Evolutionary conservation across 306 rosid species (phyloP).

Genomic region (Chamaecrista fasciculata): DNA sequence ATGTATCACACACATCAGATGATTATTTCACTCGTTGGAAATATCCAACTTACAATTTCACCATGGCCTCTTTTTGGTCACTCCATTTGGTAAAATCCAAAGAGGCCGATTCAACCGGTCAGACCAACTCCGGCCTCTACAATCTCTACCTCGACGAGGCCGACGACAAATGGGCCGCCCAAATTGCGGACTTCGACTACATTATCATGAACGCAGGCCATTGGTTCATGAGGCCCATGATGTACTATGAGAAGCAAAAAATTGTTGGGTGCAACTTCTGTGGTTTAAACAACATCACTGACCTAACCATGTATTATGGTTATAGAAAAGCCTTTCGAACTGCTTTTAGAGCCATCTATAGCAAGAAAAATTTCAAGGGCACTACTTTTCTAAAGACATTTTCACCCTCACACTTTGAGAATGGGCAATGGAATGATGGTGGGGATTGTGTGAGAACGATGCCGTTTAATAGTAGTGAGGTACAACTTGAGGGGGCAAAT

Average conservation of each 20-base stretch:
- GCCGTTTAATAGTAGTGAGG: constrained; percentile 67
- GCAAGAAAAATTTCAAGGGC: constrained; percentile 56
- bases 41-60: constrained; percentile 81
- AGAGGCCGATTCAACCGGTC: constrained; percentile 48
- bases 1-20: constrained; percentile 53
- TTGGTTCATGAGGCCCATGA: constrained; percentile 65
- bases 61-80: constrained; percentile 64
- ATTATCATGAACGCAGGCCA: constrained; percentile 73
- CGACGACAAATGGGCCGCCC: constrained; percentile 58
- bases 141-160: constrained; percentile 71
- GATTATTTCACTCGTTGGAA: constrained; percentile 58
- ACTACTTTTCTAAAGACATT: constrained; percentile 56
- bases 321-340: constrained; percentile 67
- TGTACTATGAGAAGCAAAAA: constrained; percentile 49
- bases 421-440: constrained; percentile 79
- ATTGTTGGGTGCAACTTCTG: constrained; percentile 79
- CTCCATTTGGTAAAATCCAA: constrained; percentile 59
- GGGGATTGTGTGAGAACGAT: constrained; percentile 70
- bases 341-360: constrained; percentile 61
- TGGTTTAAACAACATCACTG: constrained; percentile 52
- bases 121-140: constrained; percentile 52
- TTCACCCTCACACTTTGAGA: constrained; percentile 84
- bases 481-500: constrained; percentile 39
- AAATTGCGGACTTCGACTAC: constrained; percentile 61
- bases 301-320: constrained; percentile 67